Evolutionary conservation across 1,284 basidiomycete genomes (phyloP).

Genomic region (Butyriboletus appendiculatus): DNA sequence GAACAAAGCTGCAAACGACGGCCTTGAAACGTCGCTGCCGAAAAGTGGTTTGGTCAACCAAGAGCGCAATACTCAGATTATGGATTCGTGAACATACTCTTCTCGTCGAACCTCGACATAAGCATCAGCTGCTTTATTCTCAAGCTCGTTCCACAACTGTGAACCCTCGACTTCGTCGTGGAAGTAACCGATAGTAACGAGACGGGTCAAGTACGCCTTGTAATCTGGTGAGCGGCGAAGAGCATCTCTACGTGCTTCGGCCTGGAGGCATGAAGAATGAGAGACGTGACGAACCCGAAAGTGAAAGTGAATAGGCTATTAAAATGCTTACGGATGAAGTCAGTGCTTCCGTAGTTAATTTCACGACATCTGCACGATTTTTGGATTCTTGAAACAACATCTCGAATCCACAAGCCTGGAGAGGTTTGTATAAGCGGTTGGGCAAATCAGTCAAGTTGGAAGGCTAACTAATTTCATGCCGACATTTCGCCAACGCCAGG

Average conservation of each 20-base stretch:
- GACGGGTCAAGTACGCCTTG: conserved; percentile 63
- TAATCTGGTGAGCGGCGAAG: conserved; percentile 68
- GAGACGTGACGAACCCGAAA: background rate
- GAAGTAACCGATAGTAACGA: conserved; percentile 74
- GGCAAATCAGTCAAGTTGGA: background rate
- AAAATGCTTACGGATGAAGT: conserved; percentile 49
- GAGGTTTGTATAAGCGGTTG: background rate
- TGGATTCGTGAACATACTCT: conserved; percentile 52
- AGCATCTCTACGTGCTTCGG: conserved; percentile 62
- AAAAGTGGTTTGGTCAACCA: conserved; percentile 7
- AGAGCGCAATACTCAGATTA: background rate
- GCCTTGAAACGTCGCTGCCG: conserved; percentile 56
- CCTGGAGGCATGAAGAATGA: conserved; percentile 37
- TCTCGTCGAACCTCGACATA: conserved; percentile 65
- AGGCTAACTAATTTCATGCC: conserved; percentile 83
- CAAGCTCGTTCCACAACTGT: conserved; percentile 68
- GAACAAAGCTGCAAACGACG: conserved; percentile 74
- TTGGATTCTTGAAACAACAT: conserved; percentile 89
- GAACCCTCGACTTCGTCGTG: conserved; percentile 75
- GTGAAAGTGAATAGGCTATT: background rate
- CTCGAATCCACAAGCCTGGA: conserved; percentile 89
- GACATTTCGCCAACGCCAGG: conserved; percentile 77
- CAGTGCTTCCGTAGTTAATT: conserved; percentile 39
- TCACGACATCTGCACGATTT: conserved; percentile 43
- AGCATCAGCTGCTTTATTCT: conserved; percentile 65